phyloP scores from a whole-genome alignment of 805 yeast genomes.

The Pichia gijzeniarum region DNA sequence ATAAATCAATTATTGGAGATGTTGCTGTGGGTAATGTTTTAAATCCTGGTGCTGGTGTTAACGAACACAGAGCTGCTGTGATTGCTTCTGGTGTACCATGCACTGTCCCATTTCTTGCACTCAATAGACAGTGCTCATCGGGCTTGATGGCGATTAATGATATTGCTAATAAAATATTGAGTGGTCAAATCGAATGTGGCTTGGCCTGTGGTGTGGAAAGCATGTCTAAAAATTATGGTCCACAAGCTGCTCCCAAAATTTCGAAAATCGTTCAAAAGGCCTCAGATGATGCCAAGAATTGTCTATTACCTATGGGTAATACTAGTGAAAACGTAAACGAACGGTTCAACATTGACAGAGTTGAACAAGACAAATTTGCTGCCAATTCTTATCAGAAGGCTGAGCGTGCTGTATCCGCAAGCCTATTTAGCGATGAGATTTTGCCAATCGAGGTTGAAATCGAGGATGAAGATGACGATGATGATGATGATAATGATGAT shows the following conservation, averaged over 20 bases:
- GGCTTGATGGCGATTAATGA: constrained; percentile 89
- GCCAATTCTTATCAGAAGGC: constrained; percentile 85
- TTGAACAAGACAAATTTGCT: constrained; percentile 81
- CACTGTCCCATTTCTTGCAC: constrained; percentile 68
- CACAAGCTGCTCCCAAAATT: constrained; percentile 59
- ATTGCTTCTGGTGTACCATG: constrained; percentile 89
- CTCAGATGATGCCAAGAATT: constrained; percentile 52
- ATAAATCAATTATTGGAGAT: constrained; percentile 60
- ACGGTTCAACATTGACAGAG: constrained; percentile 57
- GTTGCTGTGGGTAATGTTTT: constrained; percentile 88
- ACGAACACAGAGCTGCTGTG: constrained; percentile 88
- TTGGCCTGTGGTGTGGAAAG: constrained; percentile 91
- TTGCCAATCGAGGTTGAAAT: constrained; percentile 66
- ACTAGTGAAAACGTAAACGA: constrained; percentile 88
- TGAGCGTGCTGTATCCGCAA: constrained; percentile 58
- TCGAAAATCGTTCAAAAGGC: constrained; percentile 40
- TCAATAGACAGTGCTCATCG: constrained; percentile 93
- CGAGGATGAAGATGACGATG: constrained; percentile 53
- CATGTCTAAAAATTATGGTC: constrained; percentile 88
- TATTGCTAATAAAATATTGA: constrained; percentile 78
- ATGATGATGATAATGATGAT: constrained; percentile 29
- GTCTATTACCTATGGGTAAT: constrained; percentile 93
- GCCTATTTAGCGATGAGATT: constrained; percentile 84
- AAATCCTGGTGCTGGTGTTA: constrained; percentile 90
- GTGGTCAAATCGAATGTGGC: constrained; percentile 89